Evolutionary conservation across 2,329 filamentous ascomycete species (phyloP).

Genomic region (Beauveria rudraprayagi): DNA sequence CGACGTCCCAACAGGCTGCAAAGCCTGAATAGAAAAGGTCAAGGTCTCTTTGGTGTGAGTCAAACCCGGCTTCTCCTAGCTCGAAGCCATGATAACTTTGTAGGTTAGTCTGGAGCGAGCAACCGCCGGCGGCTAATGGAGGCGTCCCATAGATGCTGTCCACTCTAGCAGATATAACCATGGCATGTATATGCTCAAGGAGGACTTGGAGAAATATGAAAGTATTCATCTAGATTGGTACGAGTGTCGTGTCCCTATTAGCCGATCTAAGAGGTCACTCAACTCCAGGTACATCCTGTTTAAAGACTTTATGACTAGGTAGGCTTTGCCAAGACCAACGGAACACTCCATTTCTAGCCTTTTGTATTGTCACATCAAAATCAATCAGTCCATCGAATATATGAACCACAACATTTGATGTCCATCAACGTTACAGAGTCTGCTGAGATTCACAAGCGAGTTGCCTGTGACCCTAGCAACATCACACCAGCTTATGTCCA

Average conservation of each 20-base stretch:
- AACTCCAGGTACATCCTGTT: not conserved
- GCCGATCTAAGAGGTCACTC: not conserved
- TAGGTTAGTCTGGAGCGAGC: too few species aligned
- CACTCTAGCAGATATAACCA: conserved; percentile 16
- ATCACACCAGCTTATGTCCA: conserved; percentile 9
- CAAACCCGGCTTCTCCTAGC: too few species aligned
- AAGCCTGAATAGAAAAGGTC: too few species aligned
- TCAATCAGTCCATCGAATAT: too few species aligned
- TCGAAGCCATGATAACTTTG: too few species aligned
- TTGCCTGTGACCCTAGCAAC: not conserved
- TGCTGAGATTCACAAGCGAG: not conserved
- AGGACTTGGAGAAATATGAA: conserved; percentile 18
- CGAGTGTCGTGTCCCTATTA: not conserved
- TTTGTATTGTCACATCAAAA: conserved; percentile 7
- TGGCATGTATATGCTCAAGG: conserved; percentile 17
- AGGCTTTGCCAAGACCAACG: not conserved
- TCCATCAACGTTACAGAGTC: not conserved
- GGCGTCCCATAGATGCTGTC: too few species aligned
- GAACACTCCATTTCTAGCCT: conserved; percentile 12
- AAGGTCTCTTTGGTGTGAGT: too few species aligned
- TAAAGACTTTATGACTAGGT: not conserved
- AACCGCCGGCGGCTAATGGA: too few species aligned
- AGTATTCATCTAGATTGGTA: not conserved
- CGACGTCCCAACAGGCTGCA: too few species aligned
- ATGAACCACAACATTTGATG: not conserved